phyloP scores from a whole-genome alignment of 306 rosid species.

The Albizia julibrissin region DNA sequence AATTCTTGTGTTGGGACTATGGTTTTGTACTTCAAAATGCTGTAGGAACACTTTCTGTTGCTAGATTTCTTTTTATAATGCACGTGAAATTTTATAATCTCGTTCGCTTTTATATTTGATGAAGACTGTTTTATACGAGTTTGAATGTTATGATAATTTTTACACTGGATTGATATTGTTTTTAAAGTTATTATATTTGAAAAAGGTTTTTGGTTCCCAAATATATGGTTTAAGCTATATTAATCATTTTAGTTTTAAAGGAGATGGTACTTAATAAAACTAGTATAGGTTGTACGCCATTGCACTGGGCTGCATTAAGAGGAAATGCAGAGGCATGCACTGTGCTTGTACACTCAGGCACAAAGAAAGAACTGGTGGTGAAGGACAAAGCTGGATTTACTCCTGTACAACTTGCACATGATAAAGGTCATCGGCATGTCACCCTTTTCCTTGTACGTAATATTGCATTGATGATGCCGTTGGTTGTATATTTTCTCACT shows the following conservation, averaged over 20 bases:
- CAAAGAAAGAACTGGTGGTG: slow-evolving; percentile 74
- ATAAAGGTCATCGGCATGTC: slow-evolving; percentile 94
- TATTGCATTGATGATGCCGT: slow-evolving; percentile 41
- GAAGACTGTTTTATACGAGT: not conserved
- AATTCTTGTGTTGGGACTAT: slow-evolving; percentile 23
- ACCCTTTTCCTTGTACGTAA: slow-evolving; percentile 91
- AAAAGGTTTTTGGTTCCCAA: not conserved
- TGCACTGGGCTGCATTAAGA: slow-evolving; percentile 92
- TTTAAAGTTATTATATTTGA: not conserved
- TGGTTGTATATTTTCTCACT: slow-evolving; percentile 28
- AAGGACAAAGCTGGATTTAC: slow-evolving; percentile 86
- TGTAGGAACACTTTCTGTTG: slow-evolving; percentile 2
- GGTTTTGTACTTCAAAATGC: slow-evolving; percentile 25
- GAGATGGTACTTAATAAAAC: slow-evolving; percentile 33
- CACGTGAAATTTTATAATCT: slow-evolving; percentile 16
- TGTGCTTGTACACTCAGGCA: slow-evolving; percentile 89
- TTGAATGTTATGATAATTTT: slow-evolving; percentile 1
- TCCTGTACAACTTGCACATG: slow-evolving; percentile 86
- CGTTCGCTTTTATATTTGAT: slow-evolving; percentile 22
- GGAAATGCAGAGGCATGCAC: slow-evolving; percentile 85
- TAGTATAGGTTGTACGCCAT: slow-evolving; percentile 80
- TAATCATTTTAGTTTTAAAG: slow-evolving; percentile 24
- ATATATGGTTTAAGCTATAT: slow-evolving; percentile 16
- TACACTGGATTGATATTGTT: slow-evolving; percentile 14
- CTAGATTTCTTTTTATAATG: slow-evolving; percentile 6